Evolutionary conservation across 805 yeast genomes (phyloP).

Genomic region (Kodamaea laetipori): DNA sequence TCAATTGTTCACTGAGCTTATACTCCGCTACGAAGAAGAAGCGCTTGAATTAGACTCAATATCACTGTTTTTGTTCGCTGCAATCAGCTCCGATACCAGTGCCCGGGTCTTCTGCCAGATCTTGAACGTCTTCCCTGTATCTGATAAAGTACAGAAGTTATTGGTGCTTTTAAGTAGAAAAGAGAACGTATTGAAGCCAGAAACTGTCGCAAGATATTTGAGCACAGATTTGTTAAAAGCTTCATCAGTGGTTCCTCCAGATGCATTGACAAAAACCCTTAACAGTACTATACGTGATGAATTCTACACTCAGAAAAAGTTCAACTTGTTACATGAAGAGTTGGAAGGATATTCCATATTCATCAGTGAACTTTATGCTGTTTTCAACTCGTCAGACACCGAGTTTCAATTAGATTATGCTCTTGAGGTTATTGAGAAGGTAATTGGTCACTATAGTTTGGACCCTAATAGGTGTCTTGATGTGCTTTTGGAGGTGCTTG

Average conservation of each 20-base stretch:
- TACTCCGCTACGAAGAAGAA: constrained; percentile 26
- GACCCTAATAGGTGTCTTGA: constrained; percentile 75
- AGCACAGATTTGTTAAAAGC: constrained; percentile 30
- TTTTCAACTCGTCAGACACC: constrained; percentile 45
- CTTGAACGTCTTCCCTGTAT: constrained; percentile 38
- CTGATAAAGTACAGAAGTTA: constrained; percentile 24
- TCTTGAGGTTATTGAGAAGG: constrained; percentile 49
- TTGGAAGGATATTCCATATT: constrained; percentile 76
- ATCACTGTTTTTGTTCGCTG: constrained; percentile 26
- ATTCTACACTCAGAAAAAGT: constrained; percentile 54
- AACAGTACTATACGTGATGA: constrained; percentile 43
- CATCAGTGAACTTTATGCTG: constrained; percentile 48
- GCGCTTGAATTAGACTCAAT: constrained; percentile 19
- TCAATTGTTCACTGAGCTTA: constrained; percentile 35
- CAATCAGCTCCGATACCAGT: constrained; percentile 32
- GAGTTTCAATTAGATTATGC: constrained; percentile 45
- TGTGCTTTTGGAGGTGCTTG: constrained; percentile 55
- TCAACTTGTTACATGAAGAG: constrained; percentile 70
- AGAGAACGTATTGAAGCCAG: constrained; percentile 30
- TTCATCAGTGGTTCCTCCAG: constrained; percentile 33
- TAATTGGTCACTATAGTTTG: constrained; percentile 74
- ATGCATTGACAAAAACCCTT: constrained; percentile 38
- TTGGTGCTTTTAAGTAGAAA: constrained; percentile 25
- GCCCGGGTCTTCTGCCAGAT: constrained; percentile 43
- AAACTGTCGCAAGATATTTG: constrained; percentile 34